Evolutionary conservation across 768 basidiomycete genomes (phyloP), one percentile per base, ranked within the genome.

Genomic region (Roridomyces roridus): DNA sequence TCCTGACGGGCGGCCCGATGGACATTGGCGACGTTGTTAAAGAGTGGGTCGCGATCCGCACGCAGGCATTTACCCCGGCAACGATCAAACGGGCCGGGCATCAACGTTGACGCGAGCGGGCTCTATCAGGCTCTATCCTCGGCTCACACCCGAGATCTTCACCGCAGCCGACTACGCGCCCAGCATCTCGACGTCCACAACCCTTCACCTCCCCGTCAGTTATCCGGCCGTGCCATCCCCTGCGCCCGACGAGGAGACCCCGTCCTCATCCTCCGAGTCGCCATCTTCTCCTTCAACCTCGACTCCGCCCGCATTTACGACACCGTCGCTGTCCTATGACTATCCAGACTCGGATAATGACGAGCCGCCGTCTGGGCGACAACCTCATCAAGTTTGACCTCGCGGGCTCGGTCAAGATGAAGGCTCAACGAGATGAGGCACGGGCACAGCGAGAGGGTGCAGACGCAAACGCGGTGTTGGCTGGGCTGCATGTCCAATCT

Each of bases 1-100:
- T 53, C 58, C 7, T 58, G 44, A 24, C 67, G 43, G 44, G 46
- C 14, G 9, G 24, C 6, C n/a, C 51, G 6, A 52, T 59, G 57
- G 18, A 41, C 3, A 45, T 26, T 1, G 20, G 43, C 28, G 57
- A 59, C 20, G 57, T 59, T 5, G 57, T 59, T 3, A 17, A 51
- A 4, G 57, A 52, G 18, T 59, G 53, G 20, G 6, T 42, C 20
- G 40, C 35, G 10, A 51, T 46, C 2, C 39, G 57, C 10, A 31
- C 40, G 4, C 46, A 37, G 1, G 57, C 57, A 6, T 52, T 59
- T 39, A 53, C 52, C 34, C 5, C 37, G n/a, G 45, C 29, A 23
- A 59, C 57, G 4, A 52, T 59, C 20, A 41, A 11, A 12, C 47
- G 18, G 9, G 23, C 24, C 12, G 5, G 34, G 47, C 21, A 50